Evolutionary conservation across 225 moss, liverwort and hornwort genomes (phyloP).

Genomic region (Takakia lepidozioides): DNA sequence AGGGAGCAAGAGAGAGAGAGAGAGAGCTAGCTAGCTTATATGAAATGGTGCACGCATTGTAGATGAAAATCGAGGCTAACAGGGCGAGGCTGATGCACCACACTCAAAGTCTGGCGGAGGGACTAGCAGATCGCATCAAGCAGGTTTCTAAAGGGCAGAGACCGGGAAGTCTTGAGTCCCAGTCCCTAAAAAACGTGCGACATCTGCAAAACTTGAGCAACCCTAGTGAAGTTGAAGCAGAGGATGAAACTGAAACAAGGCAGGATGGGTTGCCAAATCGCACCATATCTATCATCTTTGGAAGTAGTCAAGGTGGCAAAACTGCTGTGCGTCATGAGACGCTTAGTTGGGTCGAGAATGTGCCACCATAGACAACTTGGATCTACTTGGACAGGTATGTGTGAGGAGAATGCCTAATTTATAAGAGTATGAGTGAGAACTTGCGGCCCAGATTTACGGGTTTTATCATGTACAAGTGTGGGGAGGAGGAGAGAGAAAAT

Average conservation of each 20-base stretch:
- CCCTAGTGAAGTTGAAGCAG: conserved; percentile 37
- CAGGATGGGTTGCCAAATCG: conserved; percentile 40
- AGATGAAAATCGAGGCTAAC: too few relatives aligned
- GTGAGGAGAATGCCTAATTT: too few relatives aligned
- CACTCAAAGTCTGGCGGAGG: conserved; percentile 7
- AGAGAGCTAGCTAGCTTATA: too few relatives aligned
- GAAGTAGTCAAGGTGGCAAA: conserved; percentile 48
- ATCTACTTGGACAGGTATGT: conserved; percentile 96
- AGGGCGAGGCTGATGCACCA: too few relatives aligned
- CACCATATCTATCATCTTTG: conserved; percentile 45
- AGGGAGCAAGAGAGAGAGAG: too few relatives aligned
- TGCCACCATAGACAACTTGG: conserved; percentile 93
- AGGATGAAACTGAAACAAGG: conserved; percentile 27
- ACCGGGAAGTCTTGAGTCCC: conserved; percentile 20
- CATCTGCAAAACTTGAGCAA: conserved; percentile 30
- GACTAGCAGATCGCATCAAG: conserved; percentile 28
- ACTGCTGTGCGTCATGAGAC: conserved; percentile 42
- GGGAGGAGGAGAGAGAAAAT: too few relatives aligned
- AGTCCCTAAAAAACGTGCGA: conserved; percentile 43
- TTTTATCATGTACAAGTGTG: too few relatives aligned
- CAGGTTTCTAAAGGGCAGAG: conserved; percentile 16
- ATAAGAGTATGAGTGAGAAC: too few relatives aligned
- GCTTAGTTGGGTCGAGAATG: conserved; percentile 55
- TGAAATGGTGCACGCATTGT: too few relatives aligned
- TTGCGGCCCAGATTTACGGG: too few relatives aligned